phyloP scores from a whole-genome alignment of 352 stramenopile species.

The Pythium chondricola region DNA sequence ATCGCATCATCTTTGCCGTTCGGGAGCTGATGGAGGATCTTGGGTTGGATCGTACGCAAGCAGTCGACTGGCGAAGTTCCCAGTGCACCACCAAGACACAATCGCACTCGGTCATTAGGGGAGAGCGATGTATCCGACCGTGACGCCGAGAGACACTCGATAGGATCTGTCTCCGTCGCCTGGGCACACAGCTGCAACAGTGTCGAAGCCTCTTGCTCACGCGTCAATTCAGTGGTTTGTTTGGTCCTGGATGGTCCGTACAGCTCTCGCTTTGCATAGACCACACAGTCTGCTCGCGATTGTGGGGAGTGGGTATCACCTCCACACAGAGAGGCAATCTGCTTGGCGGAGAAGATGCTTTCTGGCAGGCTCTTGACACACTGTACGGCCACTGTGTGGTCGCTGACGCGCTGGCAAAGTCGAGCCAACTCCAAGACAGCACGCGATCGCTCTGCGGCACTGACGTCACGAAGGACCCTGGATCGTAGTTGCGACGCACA shows the following conservation, averaged over 20 bases:
- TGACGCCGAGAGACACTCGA: conserved; percentile 8
- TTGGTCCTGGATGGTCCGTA: background rate
- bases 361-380: conserved; percentile 17
- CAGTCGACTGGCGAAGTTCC: conserved; percentile 2
- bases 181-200: conserved; percentile 9
- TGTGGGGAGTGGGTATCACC: background rate
- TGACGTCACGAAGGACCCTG: conserved; percentile 11
- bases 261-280: conserved; percentile 1
- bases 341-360: conserved; percentile 1
- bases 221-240: background rate
- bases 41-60: conserved; percentile 6
- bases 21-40: background rate
- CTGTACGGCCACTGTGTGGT: background rate
- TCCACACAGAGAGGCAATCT: conserved; percentile 13
- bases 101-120: background rate
- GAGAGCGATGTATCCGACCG: background rate
- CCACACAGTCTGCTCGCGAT: conserved; percentile 3
- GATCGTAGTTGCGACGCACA: conserved; percentile 27
- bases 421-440: conserved; percentile 2
- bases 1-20: conserved; percentile 1
- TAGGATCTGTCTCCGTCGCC: background rate
- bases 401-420: conserved; percentile 7
- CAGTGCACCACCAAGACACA: conserved; percentile 7
- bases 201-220: conserved; percentile 1
- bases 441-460: background rate